Evolutionary conservation across 148 eudicot genomes (phyloP).

Genomic region (Rhododendron ferrugineum): DNA sequence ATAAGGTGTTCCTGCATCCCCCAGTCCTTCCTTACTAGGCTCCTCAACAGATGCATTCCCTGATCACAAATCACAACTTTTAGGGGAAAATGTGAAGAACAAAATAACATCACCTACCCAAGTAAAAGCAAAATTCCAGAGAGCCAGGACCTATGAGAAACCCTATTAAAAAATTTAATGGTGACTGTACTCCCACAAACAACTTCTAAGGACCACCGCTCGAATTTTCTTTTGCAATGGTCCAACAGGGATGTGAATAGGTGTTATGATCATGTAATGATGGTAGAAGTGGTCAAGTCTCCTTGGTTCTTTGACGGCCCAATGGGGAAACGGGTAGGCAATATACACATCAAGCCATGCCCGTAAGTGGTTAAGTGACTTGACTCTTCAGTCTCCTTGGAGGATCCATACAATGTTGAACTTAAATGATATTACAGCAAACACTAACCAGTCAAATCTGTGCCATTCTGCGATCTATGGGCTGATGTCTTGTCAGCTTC

Average conservation of each 20-base stretch:
- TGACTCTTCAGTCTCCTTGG: background rate
- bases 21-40: constrained; percentile 34
- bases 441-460: constrained; percentile 60
- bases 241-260: background rate
- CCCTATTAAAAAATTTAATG: background rate
- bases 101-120: background rate
- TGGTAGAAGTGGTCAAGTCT: background rate
- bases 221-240: background rate
- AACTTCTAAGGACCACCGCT: background rate
- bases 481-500: constrained; percentile 47
- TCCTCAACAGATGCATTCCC: constrained; percentile 58
- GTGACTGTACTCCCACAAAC: constrained; percentile 1
- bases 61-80: constrained; percentile 16
- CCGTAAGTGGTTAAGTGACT: background rate
- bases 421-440: background rate
- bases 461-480: constrained; percentile 40
- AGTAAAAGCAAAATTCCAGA: background rate
- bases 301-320: background rate
- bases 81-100: background rate
- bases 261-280: background rate
- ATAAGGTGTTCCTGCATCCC: constrained; percentile 35
- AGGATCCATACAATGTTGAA: background rate
- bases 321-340: background rate
- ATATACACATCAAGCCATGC: background rate
- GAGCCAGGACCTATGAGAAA: background rate